phyloP scores from a whole-genome alignment of 176 grass and related monocot genomes.

The Musa troglodytarum region DNA sequence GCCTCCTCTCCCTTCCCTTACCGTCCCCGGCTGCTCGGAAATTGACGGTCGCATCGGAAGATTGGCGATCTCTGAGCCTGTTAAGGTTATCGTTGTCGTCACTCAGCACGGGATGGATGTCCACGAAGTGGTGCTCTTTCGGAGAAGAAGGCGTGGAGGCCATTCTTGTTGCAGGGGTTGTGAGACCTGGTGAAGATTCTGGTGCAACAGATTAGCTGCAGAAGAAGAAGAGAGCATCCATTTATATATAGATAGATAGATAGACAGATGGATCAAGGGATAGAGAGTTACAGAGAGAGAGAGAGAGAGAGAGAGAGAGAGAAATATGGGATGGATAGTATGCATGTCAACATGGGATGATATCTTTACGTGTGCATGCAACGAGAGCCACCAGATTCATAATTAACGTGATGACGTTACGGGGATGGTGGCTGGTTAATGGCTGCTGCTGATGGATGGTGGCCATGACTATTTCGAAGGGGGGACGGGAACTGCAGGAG shows the following conservation, averaged over 20 bases:
- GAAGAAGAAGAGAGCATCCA: no score
- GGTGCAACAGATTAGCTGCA: not conserved
- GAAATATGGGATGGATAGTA: no score
- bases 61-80: slow-evolving; percentile 15
- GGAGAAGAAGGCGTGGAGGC: slow-evolving; percentile 27
- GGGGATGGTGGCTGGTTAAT: not conserved
- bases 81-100: slow-evolving; percentile 22
- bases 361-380: slow-evolving; percentile 20
- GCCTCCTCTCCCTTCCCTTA: slow-evolving; percentile 28
- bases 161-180: slow-evolving; percentile 16
- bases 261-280: no score
- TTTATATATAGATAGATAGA: no score
- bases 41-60: slow-evolving; percentile 36
- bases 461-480: not conserved
- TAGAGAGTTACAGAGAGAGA: no score
- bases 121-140: slow-evolving; percentile 22
- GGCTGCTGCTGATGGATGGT: not conserved
- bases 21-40: not conserved
- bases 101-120: slow-evolving; percentile 25
- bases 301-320: no score
- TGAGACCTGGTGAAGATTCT: not conserved
- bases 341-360: not conserved
- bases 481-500: no score
- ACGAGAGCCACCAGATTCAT: slow-evolving; percentile 19
- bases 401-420: not conserved